Base-by-base conservation (phyloP, 345 rosid genomes). In the Moricandia moricandioides region DNA sequence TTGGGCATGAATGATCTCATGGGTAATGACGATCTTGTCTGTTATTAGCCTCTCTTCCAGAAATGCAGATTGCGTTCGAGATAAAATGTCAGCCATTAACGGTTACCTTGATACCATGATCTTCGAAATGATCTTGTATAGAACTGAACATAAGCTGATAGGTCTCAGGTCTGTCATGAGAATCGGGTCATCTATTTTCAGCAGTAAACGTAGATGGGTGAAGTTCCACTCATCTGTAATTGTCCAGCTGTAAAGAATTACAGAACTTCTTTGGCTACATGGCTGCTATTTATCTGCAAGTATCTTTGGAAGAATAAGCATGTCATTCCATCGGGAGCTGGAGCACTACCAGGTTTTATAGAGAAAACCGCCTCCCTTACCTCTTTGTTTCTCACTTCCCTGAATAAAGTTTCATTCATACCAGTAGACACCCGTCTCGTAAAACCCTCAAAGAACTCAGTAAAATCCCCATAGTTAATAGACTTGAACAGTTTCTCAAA, bases 41-140 rank as follows among this genome's bases (percentile, higher is more conserved):
- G 58, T 7, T 1, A 54, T 54, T 0, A 54, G 1, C 12, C 58
- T 7, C 0, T 54, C 6, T 0, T 4, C 1, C 1, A 54, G 12
- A 54, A 54, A 54, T 0, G 58, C 58, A 0, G 12, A 18, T 3
- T 54, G 58, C 0, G 8, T 8, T 0, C 0, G 3, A 0, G 29
- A 54, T 0, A 18, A 29, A 0, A 54, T 0, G 0, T 8, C 0
- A 0, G 26, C 0, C 0, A 54, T 5, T 0, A 0, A 8, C 0
- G 58, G 13, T 1, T 54, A 2, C 5, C 58, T 2, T 3, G 1
- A 8, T 0, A 54, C 58, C 58, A 54, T 4, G 0, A 33, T 33
- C 37, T 47, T 47, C 1, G 54, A 47, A 0, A 47, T 14, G 8
- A 47, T 14, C 9, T 54, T 54, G 5, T 54, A 18, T 1, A 54